Evolutionary conservation across 2,329 filamentous ascomycete species (phyloP).

Genomic region (Trichoderma breve): DNA sequence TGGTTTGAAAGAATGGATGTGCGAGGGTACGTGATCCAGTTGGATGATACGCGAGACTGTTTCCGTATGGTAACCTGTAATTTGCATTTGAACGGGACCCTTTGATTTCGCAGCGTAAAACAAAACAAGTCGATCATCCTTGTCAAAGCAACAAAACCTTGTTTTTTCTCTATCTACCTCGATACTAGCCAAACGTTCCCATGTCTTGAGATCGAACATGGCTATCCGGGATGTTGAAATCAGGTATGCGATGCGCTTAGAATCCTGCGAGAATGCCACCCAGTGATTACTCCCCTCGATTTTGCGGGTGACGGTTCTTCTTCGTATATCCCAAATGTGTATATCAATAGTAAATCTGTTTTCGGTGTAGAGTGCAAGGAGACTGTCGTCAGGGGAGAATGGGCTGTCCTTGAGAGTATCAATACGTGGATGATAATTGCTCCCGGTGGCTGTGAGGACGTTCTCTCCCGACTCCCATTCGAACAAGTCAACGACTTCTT

Average conservation of each 20-base stretch:
- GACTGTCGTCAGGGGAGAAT: neutral
- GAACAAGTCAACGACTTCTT: neutral
- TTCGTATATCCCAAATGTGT: neutral
- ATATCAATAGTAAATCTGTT: neutral
- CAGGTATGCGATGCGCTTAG: neutral
- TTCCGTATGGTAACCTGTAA: too few species aligned
- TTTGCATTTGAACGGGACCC: neutral
- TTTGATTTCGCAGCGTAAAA: accelerated
- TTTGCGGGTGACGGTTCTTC: too few species aligned
- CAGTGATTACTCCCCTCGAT: too few species aligned
- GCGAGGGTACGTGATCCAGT: neutral
- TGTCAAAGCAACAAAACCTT: too few species aligned
- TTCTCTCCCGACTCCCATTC: neutral
- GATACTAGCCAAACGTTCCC: neutral
- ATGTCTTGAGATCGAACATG: neutral
- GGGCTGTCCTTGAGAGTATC: accelerated
- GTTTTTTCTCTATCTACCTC: accelerated
- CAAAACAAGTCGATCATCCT: neutral
- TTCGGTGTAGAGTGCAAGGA: neutral
- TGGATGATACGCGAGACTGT: neutral
- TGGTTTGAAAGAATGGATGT: accelerated
- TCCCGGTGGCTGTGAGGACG: accelerated
- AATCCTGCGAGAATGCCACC: neutral
- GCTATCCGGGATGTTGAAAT: neutral
- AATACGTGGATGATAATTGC: accelerated